phyloP scores from a whole-genome alignment of 2,329 filamentous ascomycete species.

The Ophiostoma novo-ulmi region DNA sequence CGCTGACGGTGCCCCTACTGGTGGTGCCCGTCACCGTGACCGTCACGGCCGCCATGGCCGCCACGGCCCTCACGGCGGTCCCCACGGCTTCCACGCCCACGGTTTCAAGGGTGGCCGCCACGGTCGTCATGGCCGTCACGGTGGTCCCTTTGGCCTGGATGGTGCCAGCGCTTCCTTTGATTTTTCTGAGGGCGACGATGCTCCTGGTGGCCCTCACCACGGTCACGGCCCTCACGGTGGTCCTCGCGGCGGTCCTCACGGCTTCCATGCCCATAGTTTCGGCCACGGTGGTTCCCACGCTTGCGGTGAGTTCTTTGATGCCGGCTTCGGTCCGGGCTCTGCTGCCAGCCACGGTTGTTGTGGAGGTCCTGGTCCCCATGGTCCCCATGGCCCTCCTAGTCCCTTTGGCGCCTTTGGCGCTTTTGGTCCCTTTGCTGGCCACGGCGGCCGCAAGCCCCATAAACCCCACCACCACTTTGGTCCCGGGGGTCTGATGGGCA shows the following conservation, averaged over 20 bases:
- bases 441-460: slow-evolving; percentile 21
- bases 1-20: not conserved
- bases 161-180: not conserved
- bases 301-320: slow-evolving; percentile 18
- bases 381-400: no score
- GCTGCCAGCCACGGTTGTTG: no score
- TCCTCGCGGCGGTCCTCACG: not conserved
- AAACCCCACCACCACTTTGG: slow-evolving; percentile 15
- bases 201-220: slow-evolving; percentile 10
- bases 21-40: not conserved
- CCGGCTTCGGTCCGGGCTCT: slow-evolving; percentile 27
- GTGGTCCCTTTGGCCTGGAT: not conserved
- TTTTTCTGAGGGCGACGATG: not conserved
- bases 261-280: not conserved
- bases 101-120: slow-evolving; percentile 16
- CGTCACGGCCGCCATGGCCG: not conserved
- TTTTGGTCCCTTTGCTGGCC: slow-evolving; percentile 12
- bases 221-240: slow-evolving; percentile 11
- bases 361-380: no score
- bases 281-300: not conserved
- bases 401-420: not conserved
- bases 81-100: not conserved
- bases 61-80: not conserved
- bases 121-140: slow-evolving; percentile 16
- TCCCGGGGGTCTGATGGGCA: not conserved